Base-by-base conservation (phyloP, 257 asterid genomes). In the Cordia subcordata region DNA sequence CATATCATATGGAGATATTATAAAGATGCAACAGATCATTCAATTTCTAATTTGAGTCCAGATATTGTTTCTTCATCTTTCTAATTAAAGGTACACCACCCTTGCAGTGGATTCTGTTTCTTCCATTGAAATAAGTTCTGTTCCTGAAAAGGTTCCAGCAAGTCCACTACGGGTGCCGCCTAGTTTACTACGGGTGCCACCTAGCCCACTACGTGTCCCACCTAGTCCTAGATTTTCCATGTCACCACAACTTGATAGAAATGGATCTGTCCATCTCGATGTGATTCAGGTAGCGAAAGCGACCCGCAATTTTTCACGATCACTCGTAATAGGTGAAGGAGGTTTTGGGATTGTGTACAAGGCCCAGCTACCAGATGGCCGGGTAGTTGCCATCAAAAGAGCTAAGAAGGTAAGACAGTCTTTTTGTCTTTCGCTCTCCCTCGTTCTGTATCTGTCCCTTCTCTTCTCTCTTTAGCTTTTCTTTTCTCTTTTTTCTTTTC, bases 151-250 rank as follows among this genome's bases (percentile, higher is more conserved):
- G 37, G 8, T 60, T 42, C 55, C 61, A 15, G 14, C 55, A 15
- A 67, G 65, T 42, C 66, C 66, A 32, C 13, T 17, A 0, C 68
- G 89, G 61, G 42, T 27, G 40, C 37, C 38, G 13, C 22, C 58
- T 17, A 18, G 33, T 53, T 16, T 33, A 32, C 22, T 22, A 13
- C 58, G 57, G 8, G 19, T 33, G 27, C 51, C 54, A 49, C 54
- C 22, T 49, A 49, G 54, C 9, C 54, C 54, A 17, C 27, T 49
- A 53, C 57, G 57, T 10, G 57, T 53, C 3, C 57, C 96, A 0
- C 90, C 96, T 14, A 91, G 96, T 72, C 95, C 96, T n/a, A 80
- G 95, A 77, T 90, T 94, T 77, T 82, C 95, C 64, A 83, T 83
- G 94, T 93, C 99, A 9, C 95, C 96, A 0, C 80, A 90, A 75